A percentile compares a stretch with the other conserved stretches of the same genome.
Conservation (phyloP, 179 eudicot species). For the Sideroxylon spinosum region DNA sequence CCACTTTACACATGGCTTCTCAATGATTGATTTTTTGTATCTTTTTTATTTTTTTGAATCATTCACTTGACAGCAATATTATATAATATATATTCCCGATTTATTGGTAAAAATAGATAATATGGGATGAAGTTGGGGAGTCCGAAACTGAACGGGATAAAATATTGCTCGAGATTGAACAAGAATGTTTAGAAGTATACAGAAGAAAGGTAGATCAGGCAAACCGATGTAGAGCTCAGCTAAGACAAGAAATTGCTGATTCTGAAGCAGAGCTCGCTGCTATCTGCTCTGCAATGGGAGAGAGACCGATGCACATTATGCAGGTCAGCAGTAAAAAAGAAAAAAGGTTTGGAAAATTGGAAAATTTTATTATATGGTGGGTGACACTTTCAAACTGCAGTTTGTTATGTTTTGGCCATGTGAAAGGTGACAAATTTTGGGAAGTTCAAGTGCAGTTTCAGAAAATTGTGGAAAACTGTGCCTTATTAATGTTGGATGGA, state of each 20-base stretch:
- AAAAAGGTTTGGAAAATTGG: not conserved
- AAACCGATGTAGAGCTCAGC: constrained; percentile 74
- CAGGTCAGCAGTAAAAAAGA: constrained; percentile 59
- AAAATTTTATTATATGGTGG: too few species aligned
- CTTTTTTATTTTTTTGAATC: not conserved
- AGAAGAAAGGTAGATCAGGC: constrained; percentile 87
- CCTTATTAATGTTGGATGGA: not conserved
- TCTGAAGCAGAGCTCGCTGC: constrained; percentile 93
- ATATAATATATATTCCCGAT: not conserved
- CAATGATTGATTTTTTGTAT: not conserved
- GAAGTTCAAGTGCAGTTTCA: not conserved
- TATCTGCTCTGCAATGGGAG: constrained; percentile 87
- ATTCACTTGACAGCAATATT: too few species aligned
- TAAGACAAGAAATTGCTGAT: constrained; percentile 88
- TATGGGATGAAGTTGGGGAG: constrained; percentile 98
- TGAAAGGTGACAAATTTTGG: not conserved
- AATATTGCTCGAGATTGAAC: constrained; percentile 80
- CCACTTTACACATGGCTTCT: not conserved
- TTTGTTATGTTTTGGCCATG: not conserved
- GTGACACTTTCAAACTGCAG: not conserved
- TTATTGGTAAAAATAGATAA: constrained; percentile 38
- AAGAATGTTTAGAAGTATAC: constrained; percentile 82
- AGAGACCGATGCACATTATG: constrained; percentile 73
- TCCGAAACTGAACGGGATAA: constrained; percentile 69
- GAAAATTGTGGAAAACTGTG: not conserved